These are phyloP conservation scores for Penicillium simplicissimum DNA, from an alignment of 495 filamentous ascomycete species.

Conservation along the genomic window DNA sequence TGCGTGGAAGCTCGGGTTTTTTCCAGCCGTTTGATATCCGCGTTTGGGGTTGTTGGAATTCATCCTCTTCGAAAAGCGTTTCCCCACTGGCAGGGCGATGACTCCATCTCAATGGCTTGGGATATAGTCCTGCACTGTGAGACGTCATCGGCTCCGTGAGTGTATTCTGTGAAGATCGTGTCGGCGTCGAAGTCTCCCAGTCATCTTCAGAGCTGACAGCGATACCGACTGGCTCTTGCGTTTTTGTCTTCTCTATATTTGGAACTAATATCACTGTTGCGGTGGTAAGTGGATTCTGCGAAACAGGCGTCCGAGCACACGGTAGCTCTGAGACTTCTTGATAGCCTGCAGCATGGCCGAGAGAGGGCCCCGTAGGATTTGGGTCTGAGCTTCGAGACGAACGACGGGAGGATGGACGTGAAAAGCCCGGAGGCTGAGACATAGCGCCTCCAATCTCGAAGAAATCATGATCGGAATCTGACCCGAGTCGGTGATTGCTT, in stretches of 20 bases:
- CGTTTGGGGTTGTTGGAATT: conserved; percentile 10
- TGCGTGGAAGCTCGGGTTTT: conserved; percentile 11
- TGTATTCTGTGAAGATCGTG: conserved; percentile 37
- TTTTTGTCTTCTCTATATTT: not conserved
- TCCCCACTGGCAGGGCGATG: conserved; percentile 37
- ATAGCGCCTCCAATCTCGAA: conserved; percentile 49
- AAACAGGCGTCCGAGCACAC: conserved; percentile 5
- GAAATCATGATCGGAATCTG: conserved; percentile 18
- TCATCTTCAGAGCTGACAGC: conserved; percentile 37
- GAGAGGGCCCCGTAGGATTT: conserved; percentile 5
- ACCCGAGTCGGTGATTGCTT: conserved; percentile 17
- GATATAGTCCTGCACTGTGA: conserved; percentile 30
- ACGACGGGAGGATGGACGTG: conserved; percentile 21
- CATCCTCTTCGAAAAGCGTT: conserved; percentile 46
- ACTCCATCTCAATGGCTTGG: conserved; percentile 41
- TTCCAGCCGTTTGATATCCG: not conserved
- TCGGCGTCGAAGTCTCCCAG: conserved; percentile 28
- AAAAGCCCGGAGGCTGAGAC: conserved; percentile 44
- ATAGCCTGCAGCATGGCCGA: not conserved
- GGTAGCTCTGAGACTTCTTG: conserved; percentile 19
- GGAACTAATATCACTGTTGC: conserved; percentile 1
- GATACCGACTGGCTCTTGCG: conserved; percentile 28
- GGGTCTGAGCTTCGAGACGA: conserved; percentile 2
- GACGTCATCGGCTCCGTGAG: conserved; percentile 36
- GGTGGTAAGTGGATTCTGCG: conserved; percentile 25